Base-by-base conservation (phyloP, 805 yeast species). In the Phaffomyces thermotolerans region DNA sequence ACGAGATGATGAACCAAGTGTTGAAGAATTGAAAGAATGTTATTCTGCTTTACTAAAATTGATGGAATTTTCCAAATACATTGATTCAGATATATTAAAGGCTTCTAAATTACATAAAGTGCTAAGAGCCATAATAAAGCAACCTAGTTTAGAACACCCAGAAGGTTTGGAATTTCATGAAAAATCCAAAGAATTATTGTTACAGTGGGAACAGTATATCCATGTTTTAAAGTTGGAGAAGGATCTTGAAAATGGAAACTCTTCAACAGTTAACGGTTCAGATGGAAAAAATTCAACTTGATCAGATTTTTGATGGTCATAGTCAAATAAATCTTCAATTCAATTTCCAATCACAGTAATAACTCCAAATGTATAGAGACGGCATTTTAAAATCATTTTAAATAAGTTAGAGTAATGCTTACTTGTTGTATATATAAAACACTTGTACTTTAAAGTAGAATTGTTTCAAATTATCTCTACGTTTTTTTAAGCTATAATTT, bases 31-130 rank as follows among this genome's bases (percentile, higher is more conserved):
- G 10, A 27, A 35, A 2, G 34, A 37, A 0, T 40, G 49, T 17
- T 42, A 49, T 3, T 60, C 62, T 51, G 64, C 66, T 13, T 59
- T 75, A 34, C 57, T 64, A 43, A 64, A 71, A 32, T 56, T 75
- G 20, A 69, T 65, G 22, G 68, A 67, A 15, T 69, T 72, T 45
- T 67, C 73, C 1, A 42, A 49, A 9, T 33, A 51, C 3, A 66
- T 75, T 31, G 63, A 55, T 25, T 56, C 62, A 18, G 69, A 68
- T 14, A 53, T 73, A 18, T 61, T 75, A 45, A 63, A 60, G 39
- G 57, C 58, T 20, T 72, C 79, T 14, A 75, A 73, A 51, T 60
- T 75, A 41, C 78, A 75, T 52, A 75, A 75, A 54, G 79, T 75
- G 1, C 54, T 75, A 46, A 72, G 69, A 53, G 75, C 76, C 43